Evolutionary conservation across 129 eudicot species (phyloP).

Genomic region (Dittrichia graveolens): DNA sequence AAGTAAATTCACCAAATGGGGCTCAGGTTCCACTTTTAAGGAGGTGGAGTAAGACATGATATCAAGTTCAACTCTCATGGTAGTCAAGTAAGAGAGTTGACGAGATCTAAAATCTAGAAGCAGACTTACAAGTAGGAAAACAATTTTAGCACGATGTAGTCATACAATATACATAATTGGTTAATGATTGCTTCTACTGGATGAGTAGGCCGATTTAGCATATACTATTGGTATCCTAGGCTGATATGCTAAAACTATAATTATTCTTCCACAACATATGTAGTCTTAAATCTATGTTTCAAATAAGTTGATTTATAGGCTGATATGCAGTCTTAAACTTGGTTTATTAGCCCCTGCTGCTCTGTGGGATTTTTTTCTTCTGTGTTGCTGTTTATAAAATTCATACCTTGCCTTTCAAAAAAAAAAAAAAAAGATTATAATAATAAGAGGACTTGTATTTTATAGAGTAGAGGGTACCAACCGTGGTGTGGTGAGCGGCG

Average conservation of each 20-base stretch:
- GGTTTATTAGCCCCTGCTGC: too few relatives aligned
- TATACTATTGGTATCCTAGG: background rate
- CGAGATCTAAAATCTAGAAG: background rate
- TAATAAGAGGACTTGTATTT: too few relatives aligned
- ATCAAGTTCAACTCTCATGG: background rate
- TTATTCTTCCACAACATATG: too few relatives aligned
- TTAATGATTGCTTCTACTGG: background rate
- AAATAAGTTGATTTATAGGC: too few relatives aligned
- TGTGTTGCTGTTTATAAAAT: too few relatives aligned
- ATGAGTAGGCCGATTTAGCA: background rate
- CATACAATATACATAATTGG: background rate
- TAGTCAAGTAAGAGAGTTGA: background rate
- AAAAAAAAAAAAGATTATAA: too few relatives aligned
- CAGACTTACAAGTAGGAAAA: background rate
- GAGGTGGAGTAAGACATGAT: background rate
- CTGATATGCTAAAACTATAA: background rate
- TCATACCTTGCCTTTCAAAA: too few relatives aligned
- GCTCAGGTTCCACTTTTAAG: background rate
- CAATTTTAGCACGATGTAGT: background rate
- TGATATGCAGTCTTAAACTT: too few relatives aligned
- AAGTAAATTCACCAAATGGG: slow-evolving; percentile 16
- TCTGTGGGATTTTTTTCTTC: too few relatives aligned
- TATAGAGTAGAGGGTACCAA: slow-evolving; percentile 45
- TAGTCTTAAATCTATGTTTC: too few relatives aligned
- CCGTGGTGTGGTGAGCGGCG: slow-evolving; percentile 88